Conservation (phyloP, 805 yeast species). For the Metschnikowia borealis region DNA sequence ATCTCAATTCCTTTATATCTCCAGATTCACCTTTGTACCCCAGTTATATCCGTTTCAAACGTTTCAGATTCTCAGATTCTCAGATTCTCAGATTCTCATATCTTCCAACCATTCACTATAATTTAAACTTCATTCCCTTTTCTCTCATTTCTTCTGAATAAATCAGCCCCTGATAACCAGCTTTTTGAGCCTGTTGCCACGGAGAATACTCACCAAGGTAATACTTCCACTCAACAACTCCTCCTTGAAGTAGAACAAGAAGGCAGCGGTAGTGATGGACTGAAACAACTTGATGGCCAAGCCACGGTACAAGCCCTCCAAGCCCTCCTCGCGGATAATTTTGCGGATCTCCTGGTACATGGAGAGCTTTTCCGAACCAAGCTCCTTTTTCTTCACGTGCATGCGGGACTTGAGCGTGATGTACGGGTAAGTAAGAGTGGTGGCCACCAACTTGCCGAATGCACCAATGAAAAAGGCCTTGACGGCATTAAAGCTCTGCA, state of each 20-base stretch:
- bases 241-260: conserved; percentile 86
- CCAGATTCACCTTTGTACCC: too few relatives aligned
- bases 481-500: conserved; percentile 51
- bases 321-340: conserved; percentile 67
- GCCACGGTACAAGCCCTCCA: conserved; percentile 77
- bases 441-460: conserved; percentile 84
- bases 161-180: background rate
- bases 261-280: conserved; percentile 83
- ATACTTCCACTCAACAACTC: conserved; percentile 64
- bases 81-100: too few relatives aligned
- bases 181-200: conserved; percentile 8
- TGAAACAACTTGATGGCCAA: conserved; percentile 75
- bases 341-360: conserved; percentile 51
- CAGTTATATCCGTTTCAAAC: too few relatives aligned
- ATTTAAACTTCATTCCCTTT: too few relatives aligned
- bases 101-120: too few relatives aligned
- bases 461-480: conserved; percentile 90
- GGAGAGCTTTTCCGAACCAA: conserved; percentile 23
- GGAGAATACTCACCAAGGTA: conserved; percentile 43
- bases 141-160: too few relatives aligned
- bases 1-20: too few relatives aligned
- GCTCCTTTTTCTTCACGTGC: conserved; percentile 53
- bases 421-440: conserved; percentile 85
- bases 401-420: conserved; percentile 84
- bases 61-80: too few relatives aligned